Conservation (phyloP, 2,329 filamentous ascomycete species). For the Venturia effusa region DNA sequence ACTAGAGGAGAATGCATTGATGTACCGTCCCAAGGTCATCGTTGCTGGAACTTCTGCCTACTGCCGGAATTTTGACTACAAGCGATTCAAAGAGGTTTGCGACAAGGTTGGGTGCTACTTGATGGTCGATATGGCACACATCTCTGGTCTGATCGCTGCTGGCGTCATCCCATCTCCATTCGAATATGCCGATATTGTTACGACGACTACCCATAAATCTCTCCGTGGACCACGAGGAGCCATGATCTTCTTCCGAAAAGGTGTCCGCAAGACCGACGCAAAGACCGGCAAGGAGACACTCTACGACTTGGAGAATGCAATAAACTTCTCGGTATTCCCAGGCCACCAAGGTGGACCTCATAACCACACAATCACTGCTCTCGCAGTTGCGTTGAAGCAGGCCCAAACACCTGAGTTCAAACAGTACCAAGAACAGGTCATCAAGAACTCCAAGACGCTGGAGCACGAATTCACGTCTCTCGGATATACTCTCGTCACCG, state of each 20-base stretch:
- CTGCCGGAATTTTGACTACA: constrained; percentile 91
- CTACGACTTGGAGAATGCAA: constrained; percentile 86
- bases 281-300: constrained; percentile 78
- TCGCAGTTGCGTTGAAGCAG: constrained; percentile 91
- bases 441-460: constrained; percentile 84
- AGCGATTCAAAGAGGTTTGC: constrained; percentile 78
- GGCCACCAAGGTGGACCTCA: constrained; percentile 97
- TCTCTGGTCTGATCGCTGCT: constrained; percentile 86
- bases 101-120: constrained; percentile 90
- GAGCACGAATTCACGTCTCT: constrained; percentile 55
- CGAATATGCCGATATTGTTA: constrained; percentile 83
- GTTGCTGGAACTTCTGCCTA: constrained; percentile 93
- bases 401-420: constrained; percentile 83
- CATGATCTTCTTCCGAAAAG: constrained; percentile 97
- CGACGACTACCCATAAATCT: constrained; percentile 96
- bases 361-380: constrained; percentile 96
- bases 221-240: constrained; percentile 89
- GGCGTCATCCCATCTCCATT: constrained; percentile 88
- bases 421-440: constrained; percentile 80
- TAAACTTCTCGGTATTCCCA: constrained; percentile 95
- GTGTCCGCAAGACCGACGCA: constrained; percentile 68
- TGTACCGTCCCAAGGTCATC: constrained; percentile 93
- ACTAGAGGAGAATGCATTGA: constrained; percentile 72
- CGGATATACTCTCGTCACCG: constrained; percentile 81
- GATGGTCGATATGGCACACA: constrained; percentile 92